Evolutionary conservation across 2,329 filamentous ascomycete species (phyloP).

Genomic region (Alternaria sp.): DNA sequence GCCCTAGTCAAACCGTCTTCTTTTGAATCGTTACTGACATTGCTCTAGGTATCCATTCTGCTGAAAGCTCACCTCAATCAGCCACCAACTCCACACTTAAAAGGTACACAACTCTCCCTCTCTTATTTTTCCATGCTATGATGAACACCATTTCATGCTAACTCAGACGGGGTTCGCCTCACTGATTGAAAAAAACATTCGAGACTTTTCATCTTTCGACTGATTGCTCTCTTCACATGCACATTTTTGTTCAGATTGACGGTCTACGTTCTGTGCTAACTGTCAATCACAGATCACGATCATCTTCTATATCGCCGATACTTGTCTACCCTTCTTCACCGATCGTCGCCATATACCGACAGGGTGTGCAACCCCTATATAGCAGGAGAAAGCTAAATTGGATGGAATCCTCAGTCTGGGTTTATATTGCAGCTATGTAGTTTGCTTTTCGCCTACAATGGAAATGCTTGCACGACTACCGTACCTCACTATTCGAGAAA

Average conservation of each 20-base stretch:
- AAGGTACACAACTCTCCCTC: slow-evolving; percentile 24
- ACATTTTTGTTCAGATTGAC: neutral
- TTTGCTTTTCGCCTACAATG: neutral
- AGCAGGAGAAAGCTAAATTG: neutral
- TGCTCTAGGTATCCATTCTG: slow-evolving; percentile 13
- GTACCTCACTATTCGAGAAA: neutral
- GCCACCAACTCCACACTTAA: neutral
- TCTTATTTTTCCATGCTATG: slow-evolving; percentile 33
- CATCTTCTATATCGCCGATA: neutral
- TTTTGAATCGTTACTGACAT: slow-evolving; percentile 24
- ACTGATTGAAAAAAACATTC: slow-evolving; percentile 49
- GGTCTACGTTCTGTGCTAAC: slow-evolving; percentile 17
- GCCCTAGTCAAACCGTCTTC: slow-evolving; percentile 5
- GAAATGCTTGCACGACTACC: neutral
- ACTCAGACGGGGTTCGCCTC: slow-evolving; percentile 46
- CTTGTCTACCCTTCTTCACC: neutral
- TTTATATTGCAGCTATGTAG: neutral
- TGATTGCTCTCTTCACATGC: slow-evolving; percentile 34
- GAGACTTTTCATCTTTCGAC: slow-evolving; percentile 54
- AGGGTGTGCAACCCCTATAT: neutral
- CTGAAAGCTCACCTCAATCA: neutral
- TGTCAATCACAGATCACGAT: slow-evolving; percentile 1
- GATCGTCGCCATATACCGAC: neutral
- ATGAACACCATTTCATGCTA: slow-evolving; percentile 53
- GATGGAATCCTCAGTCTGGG: neutral